Evolutionary conservation across 805 yeast species (phyloP).

Genomic region (Zygotorulaspora chibaensis): DNA sequence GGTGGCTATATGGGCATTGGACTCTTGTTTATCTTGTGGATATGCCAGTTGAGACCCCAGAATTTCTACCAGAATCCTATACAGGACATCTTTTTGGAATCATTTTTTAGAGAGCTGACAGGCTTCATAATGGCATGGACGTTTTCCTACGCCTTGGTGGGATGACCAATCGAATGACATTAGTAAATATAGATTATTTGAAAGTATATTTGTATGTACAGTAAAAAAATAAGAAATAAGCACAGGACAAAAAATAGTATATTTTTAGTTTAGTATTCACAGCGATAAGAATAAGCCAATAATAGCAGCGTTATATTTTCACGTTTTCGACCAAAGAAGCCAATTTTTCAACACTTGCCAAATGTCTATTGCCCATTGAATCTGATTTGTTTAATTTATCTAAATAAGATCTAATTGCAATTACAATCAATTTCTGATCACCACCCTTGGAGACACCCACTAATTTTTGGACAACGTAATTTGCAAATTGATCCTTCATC

Average conservation of each 20-base stretch:
- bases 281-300: constrained; percentile 10
- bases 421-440: constrained; percentile 65
- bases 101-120: constrained; percentile 45
- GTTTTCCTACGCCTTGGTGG: constrained; percentile 46
- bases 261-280: constrained; percentile 10
- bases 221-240: constrained; percentile 7
- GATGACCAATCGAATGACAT: constrained; percentile 12
- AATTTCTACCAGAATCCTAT: constrained; percentile 40
- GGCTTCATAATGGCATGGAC: constrained; percentile 60
- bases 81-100: constrained; percentile 41
- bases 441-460: constrained; percentile 74
- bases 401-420: constrained; percentile 74
- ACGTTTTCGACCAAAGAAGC: constrained; percentile 33
- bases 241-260: constrained; percentile 1
- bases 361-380: constrained; percentile 33
- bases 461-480: constrained; percentile 92
- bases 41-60: constrained; percentile 35
- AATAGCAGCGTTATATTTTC: constrained; percentile 4
- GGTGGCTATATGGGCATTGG: constrained; percentile 36
- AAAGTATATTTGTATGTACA: constrained; percentile 14
- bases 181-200: constrained; percentile 8
- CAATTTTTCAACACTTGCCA: constrained; percentile 37
- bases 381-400: constrained; percentile 43
- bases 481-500: constrained; percentile 98
- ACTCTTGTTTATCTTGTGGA: constrained; percentile 31